Base-by-base conservation (phyloP, 1,284 basidiomycete genomes). In the Rugosomyces carneus region DNA sequence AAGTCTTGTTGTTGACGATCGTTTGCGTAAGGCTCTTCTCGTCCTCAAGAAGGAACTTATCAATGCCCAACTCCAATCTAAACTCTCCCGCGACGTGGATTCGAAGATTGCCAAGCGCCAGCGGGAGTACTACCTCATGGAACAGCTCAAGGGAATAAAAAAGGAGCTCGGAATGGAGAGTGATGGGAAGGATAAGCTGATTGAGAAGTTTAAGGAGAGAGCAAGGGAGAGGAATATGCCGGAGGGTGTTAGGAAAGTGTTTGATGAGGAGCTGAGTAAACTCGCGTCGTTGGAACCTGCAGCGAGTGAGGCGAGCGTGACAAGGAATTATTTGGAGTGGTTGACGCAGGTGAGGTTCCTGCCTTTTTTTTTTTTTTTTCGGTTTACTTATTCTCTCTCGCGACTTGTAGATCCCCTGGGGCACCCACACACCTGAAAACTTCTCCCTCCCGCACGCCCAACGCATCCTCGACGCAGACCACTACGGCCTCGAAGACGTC, bases 81-180 rank as follows among this genome's bases (percentile, higher is more conserved):
- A 97, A 70, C 89, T 99, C 50, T 86, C 88, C 10, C 80, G 91
- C 34, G 95, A 99, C 57, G 93, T 99, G 18, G 93, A 99, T 63
- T 81, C 73, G 71, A 97, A 97, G 74, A 97, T 99, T 52, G 93
- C 93, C 40, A 98, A 98, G 68, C 78, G 94, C 11, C 95, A 99
- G 64, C 76, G 94, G 49, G 96, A 99, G 71, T 98, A 96, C 63
- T 98, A 96, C 67, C 74, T 99, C 48, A 94, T 93, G 89, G 96
- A 99, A 66, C 96, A 99, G 69, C 80, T 99, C 52, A 97, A 96
- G 68, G 93, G 92, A 1, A 99, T 99, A 70, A 98, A 99, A 76
- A 96, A 95, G 72, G 96, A 98, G 68, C 77, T 99, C 5, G 95
- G 95, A 3, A 91, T 98, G 81, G 93, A 95, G 68, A 87, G 84